Conservation (phyloP, 1,284 basidiomycete genomes). For the Inonotus hispidus region DNA sequence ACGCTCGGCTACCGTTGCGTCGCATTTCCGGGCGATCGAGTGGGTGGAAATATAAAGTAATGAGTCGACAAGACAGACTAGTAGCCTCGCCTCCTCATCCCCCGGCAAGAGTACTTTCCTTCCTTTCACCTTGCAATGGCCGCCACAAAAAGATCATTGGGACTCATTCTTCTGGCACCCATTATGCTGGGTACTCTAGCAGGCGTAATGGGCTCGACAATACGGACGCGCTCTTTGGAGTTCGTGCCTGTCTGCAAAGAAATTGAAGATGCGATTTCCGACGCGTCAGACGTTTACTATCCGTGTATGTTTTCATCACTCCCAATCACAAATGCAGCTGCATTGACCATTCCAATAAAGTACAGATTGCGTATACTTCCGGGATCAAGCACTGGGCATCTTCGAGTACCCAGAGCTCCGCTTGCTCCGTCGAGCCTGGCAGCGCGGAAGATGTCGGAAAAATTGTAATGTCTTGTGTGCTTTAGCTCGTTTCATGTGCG, state of each 20-base stretch:
- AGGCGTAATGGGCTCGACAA: background rate
- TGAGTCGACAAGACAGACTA: too few species aligned
- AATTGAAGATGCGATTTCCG: constrained; percentile 25
- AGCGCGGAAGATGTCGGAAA: constrained; percentile 40
- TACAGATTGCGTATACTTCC: constrained; percentile 29
- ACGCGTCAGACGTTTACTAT: constrained; percentile 32
- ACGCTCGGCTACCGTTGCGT: background rate
- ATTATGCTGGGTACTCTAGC: background rate
- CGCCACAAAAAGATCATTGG: constrained; percentile 1
- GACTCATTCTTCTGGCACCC: background rate
- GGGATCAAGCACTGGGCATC: constrained; percentile 42
- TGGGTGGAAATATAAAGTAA: background rate
- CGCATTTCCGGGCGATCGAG: background rate
- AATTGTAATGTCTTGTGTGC: constrained; percentile 29
- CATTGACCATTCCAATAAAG: background rate
- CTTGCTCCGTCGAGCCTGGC: constrained; percentile 49
- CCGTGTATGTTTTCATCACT: constrained; percentile 22
- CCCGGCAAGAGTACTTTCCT: background rate
- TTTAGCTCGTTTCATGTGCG: background rate
- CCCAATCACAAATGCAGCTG: background rate
- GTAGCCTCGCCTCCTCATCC: background rate
- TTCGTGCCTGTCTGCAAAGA: constrained; percentile 10
- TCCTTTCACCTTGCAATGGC: constrained; percentile 3
- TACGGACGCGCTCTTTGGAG: background rate
- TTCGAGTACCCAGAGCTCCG: constrained; percentile 37